Conservation (phyloP, 2,329 filamentous ascomycete species). For the Apiospora malaysiana region DNA sequence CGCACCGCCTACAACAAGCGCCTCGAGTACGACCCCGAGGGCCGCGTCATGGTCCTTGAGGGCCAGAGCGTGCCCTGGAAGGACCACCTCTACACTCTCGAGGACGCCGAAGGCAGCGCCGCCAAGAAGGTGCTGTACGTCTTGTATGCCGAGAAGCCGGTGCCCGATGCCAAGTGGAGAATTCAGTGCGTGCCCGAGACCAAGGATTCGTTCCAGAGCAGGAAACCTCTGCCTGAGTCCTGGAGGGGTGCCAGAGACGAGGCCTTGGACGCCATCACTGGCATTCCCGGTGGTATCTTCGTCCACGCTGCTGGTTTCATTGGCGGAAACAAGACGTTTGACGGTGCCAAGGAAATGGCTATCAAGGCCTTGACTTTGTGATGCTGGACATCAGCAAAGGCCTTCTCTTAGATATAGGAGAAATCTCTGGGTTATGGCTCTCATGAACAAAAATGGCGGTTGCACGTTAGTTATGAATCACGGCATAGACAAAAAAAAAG, state of each 20-base stretch:
- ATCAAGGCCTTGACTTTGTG: constrained; percentile 63
- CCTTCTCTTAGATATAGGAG: background rate
- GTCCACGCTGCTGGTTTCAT: constrained; percentile 96
- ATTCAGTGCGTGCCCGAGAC: constrained; percentile 89
- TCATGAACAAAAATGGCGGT: background rate
- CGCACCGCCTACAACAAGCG: constrained; percentile 76
- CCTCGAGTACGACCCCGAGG: constrained; percentile 70
- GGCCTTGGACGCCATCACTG: constrained; percentile 75
- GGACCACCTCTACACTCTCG: constrained; percentile 90
- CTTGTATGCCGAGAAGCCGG: constrained; percentile 84
- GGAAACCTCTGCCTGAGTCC: constrained; percentile 86
- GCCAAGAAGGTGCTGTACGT: constrained; percentile 78
- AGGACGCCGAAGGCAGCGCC: constrained; percentile 56
- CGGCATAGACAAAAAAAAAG: constrained; percentile 25
- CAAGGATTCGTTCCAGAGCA: constrained; percentile 87
- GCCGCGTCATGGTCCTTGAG: constrained; percentile 82
- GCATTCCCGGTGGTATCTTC: constrained; percentile 80
- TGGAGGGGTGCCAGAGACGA: constrained; percentile 93
- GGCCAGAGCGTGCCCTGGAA: constrained; percentile 88
- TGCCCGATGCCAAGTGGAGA: constrained; percentile 83
- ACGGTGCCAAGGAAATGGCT: constrained; percentile 87
- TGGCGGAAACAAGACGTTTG: constrained; percentile 90
- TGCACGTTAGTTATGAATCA: constrained; percentile 17
- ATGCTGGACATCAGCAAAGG: background rate
- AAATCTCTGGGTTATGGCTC: background rate